Percentiles rank a stretch among this genome's conserved stretches.
Conservation (phyloP, 176 grass and related monocot species). For the Musa acuminata region DNA sequence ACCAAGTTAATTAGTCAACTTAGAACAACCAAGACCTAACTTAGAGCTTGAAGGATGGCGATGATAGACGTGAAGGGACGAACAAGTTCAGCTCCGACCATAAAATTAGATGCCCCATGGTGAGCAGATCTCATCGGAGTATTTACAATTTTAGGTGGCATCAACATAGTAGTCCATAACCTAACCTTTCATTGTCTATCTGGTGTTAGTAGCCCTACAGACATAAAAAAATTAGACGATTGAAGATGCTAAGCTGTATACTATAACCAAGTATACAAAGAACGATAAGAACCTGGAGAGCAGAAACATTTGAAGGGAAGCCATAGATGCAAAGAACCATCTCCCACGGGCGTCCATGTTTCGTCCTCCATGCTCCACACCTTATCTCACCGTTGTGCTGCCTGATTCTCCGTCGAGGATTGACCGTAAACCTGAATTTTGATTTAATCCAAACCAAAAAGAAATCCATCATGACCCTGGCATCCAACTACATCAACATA, state of each 20-base stretch:
- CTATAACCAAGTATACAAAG: background rate
- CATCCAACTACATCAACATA: background rate
- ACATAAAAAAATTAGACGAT: background rate
- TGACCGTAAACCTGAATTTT: slow-evolving; percentile 65
- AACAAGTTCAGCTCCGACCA: background rate
- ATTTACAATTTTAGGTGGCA: background rate
- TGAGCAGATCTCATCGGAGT: background rate
- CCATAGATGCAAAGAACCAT: slow-evolving; percentile 93
- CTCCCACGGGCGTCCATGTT: slow-evolving; percentile 76
- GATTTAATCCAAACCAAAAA: background rate
- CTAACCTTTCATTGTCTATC: background rate
- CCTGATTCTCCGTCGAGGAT: slow-evolving; percentile 71
- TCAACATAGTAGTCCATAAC: background rate
- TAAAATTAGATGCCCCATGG: background rate
- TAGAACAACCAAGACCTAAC: background rate
- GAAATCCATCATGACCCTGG: background rate
- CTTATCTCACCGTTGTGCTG: slow-evolving; percentile 93
- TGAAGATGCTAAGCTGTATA: background rate
- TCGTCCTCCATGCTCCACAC: slow-evolving; percentile 59
- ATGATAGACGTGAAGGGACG: too few relatives aligned
- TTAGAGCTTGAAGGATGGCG: too few relatives aligned
- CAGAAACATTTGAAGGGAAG: slow-evolving; percentile 73
- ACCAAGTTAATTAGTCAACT: too few relatives aligned
- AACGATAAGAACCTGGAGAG: slow-evolving; percentile 51
- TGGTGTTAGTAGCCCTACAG: background rate